Base-by-base conservation (phyloP, 495 filamentous ascomycete genomes). In the Daldinia loculata region DNA sequence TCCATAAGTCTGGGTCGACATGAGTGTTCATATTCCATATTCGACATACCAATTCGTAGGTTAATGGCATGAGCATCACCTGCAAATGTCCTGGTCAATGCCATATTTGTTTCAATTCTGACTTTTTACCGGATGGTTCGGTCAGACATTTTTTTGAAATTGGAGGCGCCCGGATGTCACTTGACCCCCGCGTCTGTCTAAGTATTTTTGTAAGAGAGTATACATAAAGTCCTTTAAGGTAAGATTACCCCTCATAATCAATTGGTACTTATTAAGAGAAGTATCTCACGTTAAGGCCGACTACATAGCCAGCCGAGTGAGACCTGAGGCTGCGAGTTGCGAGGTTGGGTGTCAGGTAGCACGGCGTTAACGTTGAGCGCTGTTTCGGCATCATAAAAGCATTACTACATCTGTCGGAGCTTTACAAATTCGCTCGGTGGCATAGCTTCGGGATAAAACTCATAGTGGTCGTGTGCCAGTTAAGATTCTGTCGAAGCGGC, bases 361-460 rank as follows among this genome's bases (percentile, higher is more conserved):
- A 63, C 22, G 6, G 12, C 50, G 2, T 52, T 27, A 12, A 15
- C 11, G 0, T 27, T 29, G 50, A 45, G 17, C 41, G 41, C 41
- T 7, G 17, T 8, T 22, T 45, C n/a, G 36, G 36, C 26, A 19
- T 57, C 59, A 32, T 55, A 24, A 64, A 34, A 50, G 58, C 24
- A 67, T 67, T 63, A 58, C 63, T 67, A 66, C 53, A 48, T n/a
- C 38, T 59, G 63, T 56, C 30, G 22, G 14, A 50, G 14, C 53
- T 50, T 29, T 50, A 57, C 39, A 36, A 36, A 51, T 48, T 56
- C 51, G 70, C 61, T 66, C 65, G 57, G 57, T 55, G 70, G 62
- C 34, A 58, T 56, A 58, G 15, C 19, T 24, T 48, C 61, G 65
- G 61, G 39, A 69, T 32, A 17, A 56, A 64, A 56, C 30, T 61